Evolutionary conservation across 805 yeast genomes (phyloP).

Genomic region (Brettanomyces custersianus): DNA sequence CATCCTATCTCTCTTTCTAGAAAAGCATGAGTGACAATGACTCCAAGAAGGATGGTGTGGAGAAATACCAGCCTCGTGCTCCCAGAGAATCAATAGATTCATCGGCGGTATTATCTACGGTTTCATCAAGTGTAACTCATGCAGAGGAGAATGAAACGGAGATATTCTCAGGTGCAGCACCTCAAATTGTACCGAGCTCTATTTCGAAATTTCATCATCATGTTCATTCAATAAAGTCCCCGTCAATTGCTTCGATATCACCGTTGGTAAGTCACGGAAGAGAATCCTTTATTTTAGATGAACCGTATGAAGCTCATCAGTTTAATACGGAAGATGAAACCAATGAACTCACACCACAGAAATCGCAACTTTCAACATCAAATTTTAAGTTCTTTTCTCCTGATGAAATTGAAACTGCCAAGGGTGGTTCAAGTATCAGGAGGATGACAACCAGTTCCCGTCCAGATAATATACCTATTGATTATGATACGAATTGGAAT

Average conservation of each 20-base stretch:
- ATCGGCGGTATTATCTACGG: slow-evolving; percentile 7
- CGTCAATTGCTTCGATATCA: slow-evolving; percentile 9
- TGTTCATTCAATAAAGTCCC: slow-evolving; percentile 14
- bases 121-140: slow-evolving; percentile 8
- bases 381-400: slow-evolving; percentile 76
- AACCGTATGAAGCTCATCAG: slow-evolving; percentile 8
- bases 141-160: slow-evolving; percentile 59
- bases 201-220: slow-evolving; percentile 70
- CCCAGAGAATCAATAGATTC: slow-evolving; percentile 24
- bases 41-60: background rate
- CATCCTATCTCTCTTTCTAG: background rate
- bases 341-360: slow-evolving; percentile 25
- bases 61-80: background rate
- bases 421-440: slow-evolving; percentile 74
- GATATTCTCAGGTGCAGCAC: slow-evolving; percentile 70
- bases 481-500: slow-evolving; percentile 72
- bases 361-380: slow-evolving; percentile 26
- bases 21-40: slow-evolving; percentile 4
- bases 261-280: slow-evolving; percentile 2
- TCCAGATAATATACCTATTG: slow-evolving; percentile 36
- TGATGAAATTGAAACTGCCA: slow-evolving; percentile 79
- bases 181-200: slow-evolving; percentile 69
- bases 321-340: slow-evolving; percentile 17
- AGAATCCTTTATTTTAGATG: slow-evolving; percentile 5
- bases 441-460: slow-evolving; percentile 27